A percentile compares a stretch with the other conserved stretches of the same genome.
Evolutionary conservation across 176 grass and related monocot species (phyloP).

Genomic region (Aegilops umbellulata): DNA sequence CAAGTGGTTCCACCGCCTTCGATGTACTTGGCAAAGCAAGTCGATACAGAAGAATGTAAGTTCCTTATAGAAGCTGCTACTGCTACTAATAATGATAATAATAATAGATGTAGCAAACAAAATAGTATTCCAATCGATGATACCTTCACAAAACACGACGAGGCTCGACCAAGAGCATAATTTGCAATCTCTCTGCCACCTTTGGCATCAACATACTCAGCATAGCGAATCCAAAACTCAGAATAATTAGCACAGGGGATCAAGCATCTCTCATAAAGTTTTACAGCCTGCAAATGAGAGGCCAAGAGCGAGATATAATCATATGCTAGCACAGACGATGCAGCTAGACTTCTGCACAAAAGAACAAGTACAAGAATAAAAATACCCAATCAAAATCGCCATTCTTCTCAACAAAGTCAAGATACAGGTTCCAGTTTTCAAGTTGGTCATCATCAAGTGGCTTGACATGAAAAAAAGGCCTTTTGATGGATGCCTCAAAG

Average conservation of each 20-base stretch:
- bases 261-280: slow-evolving; percentile 96
- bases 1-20: not conserved
- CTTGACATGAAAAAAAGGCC: slow-evolving; percentile 81
- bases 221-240: slow-evolving; percentile 94
- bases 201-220: slow-evolving; percentile 73
- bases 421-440: slow-evolving; percentile 87
- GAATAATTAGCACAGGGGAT: slow-evolving; percentile 91
- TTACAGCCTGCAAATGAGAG: slow-evolving; percentile 69
- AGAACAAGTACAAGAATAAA: slow-evolving; percentile 18
- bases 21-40: slow-evolving; percentile 5
- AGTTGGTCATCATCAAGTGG: slow-evolving; percentile 77
- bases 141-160: slow-evolving; percentile 78
- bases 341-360: slow-evolving; percentile 4
- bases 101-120: not conserved
- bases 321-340: slow-evolving; percentile 10
- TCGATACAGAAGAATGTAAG: not conserved
- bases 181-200: slow-evolving; percentile 88
- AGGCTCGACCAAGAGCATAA: slow-evolving; percentile 72
- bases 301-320: slow-evolving; percentile 25
- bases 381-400: slow-evolving; percentile 98
- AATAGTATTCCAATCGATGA: not conserved
- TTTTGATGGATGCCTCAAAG: slow-evolving; percentile 76
- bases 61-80: not conserved
- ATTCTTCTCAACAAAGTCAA: slow-evolving; percentile 87
- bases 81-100: slow-evolving; percentile 11